Base-by-base conservation (phyloP, 2,329 filamentous ascomycete species). In the Aaosphaeria pasadenensis region DNA sequence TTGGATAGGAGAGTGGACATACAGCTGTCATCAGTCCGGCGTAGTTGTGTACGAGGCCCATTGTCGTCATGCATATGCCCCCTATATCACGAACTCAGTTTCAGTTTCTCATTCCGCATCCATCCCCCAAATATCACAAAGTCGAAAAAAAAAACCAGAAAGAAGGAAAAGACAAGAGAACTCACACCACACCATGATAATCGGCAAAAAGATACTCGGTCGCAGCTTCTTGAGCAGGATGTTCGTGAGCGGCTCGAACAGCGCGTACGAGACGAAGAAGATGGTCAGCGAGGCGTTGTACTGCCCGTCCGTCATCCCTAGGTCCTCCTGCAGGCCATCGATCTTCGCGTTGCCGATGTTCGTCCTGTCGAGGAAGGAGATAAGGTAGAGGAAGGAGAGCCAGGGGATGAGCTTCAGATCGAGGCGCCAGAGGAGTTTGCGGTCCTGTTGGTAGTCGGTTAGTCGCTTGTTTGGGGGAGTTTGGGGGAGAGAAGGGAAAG, bases 191-290 rank as follows among this genome's bases (percentile, higher is more conserved):
- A 81, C 78, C 86, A 96, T 95, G 62, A 95, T 95, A 31, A 80
- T 74, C 2, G 90, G 87, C 47, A 95, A 83, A 64, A 95, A 96
- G 45, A 91, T 72, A 36, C 86, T 89, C 0, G 91, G 91, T 1
- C 84, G 79, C 52, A 89, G 74, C 13, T 78, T 80, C 72, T 95
- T 95, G 50, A 95, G 82, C 28, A 95, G 71, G 42, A 92, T 75
- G 65, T 95, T 95, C 50, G 88, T 90, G 39, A 91, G 59, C 0
- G 84, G 83, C 66, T 94, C 89, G 53, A 89, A 91, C 32, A 91
- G 71, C 2, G 88, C 80, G 66, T 96, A 96, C 0, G 87, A 90
- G 43, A 95, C 78, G 73, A 95, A 95, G 74, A 95, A 95, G 57
- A 95, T 86, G 32, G 87, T 89, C 6, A 95, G 76, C 0, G 85